These are phyloP conservation scores for Trifolium subterraneum DNA, from an alignment of 306 rosid species.

Conservation along the genomic window DNA sequence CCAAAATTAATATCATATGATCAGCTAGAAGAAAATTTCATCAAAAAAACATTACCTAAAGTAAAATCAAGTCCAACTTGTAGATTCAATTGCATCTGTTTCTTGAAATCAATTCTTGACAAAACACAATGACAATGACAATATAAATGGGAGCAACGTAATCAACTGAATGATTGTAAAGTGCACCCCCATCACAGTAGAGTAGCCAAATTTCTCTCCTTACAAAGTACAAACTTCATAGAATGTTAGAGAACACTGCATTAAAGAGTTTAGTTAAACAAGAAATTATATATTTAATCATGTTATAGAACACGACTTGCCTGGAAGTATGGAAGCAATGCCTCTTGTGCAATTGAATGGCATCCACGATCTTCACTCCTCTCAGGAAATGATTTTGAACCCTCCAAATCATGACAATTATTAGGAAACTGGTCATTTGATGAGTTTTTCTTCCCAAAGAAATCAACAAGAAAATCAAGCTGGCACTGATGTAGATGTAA, in stretches of 20 bases:
- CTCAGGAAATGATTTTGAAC: constrained; percentile 54
- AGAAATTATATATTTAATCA: constrained; percentile 11
- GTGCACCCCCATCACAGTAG: background rate
- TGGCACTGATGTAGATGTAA: constrained; percentile 89
- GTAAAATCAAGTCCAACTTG: constrained; percentile 29
- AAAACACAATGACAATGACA: constrained; percentile 23
- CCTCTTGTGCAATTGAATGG: constrained; percentile 68
- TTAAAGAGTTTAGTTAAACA: constrained; percentile 23
- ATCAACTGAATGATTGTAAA: constrained; percentile 9
- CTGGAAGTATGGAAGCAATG: constrained; percentile 98
- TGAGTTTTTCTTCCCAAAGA: constrained; percentile 70
- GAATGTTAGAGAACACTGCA: constrained; percentile 11
- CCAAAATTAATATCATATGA: constrained; percentile 40
- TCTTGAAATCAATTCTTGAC: constrained; percentile 22
- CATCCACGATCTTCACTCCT: constrained; percentile 45
- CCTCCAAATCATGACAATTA: constrained; percentile 60
- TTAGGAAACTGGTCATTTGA: constrained; percentile 58
- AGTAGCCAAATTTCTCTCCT: constrained; percentile 5
- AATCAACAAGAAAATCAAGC: constrained; percentile 81
- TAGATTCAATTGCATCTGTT: constrained; percentile 10
- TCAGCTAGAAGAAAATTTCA: constrained; percentile 22
- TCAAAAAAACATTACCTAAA: constrained; percentile 28
- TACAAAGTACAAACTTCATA: constrained; percentile 7
- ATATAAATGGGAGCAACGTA: constrained; percentile 32
- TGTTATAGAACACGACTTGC: constrained; percentile 53